Evolutionary conservation across 2,329 filamentous ascomycete species (phyloP).

Genomic region (Penicillium rolfsii): DNA sequence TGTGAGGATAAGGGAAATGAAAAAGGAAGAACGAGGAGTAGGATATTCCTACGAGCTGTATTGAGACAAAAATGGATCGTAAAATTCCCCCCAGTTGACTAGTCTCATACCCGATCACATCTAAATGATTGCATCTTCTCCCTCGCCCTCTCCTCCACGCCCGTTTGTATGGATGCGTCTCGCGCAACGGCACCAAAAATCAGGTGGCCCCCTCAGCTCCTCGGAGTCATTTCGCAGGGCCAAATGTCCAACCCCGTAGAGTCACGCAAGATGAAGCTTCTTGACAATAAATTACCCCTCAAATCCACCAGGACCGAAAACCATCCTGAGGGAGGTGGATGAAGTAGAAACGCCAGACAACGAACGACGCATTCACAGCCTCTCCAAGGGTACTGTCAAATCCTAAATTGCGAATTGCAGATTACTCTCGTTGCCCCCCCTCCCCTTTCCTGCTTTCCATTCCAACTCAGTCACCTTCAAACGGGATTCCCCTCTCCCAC

Average conservation of each 20-base stretch:
- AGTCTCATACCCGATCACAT: neutral
- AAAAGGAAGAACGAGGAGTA: neutral
- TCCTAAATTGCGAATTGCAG: neutral
- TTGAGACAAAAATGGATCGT: neutral
- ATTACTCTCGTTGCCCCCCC: neutral
- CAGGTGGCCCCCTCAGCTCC: neutral
- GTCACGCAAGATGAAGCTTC: neutral
- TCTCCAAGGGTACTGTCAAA: slow-evolving; percentile 4
- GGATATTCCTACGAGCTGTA: neutral
- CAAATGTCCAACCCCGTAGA: neutral
- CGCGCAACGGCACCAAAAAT: neutral
- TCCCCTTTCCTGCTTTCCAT: slow-evolving; percentile 12
- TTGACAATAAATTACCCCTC: neutral
- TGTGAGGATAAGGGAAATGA: neutral
- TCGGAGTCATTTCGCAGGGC: neutral
- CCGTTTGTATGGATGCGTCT: slow-evolving; percentile 4
- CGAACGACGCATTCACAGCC: slow-evolving; percentile 2
- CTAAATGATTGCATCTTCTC: neutral
- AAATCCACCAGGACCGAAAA: neutral
- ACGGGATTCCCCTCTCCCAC: neutral
- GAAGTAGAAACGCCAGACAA: neutral
- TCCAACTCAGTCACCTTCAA: slow-evolving; percentile 5
- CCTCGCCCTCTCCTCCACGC: neutral
- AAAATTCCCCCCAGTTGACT: too few species aligned
- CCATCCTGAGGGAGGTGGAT: neutral